phyloP scores from a whole-genome alignment of 2,329 filamentous ascomycete genomes.

The Colletotrichum tropicale region DNA sequence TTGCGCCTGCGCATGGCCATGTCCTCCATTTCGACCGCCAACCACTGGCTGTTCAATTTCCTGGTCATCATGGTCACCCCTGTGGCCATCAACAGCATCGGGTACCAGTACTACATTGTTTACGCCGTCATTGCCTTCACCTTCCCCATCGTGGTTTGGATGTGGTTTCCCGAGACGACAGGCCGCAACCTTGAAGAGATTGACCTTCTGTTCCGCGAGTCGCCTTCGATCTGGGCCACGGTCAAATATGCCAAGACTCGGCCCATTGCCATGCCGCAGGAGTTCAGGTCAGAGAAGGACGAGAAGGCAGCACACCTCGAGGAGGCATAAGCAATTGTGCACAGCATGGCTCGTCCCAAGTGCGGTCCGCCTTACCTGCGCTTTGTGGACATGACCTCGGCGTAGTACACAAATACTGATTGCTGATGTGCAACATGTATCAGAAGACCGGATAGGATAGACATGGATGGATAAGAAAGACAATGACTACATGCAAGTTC shows the following conservation, averaged over 20 bases:
- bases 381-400: not conserved
- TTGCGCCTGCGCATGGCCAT: slow-evolving; percentile 56
- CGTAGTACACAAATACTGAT: not conserved
- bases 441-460: not conserved
- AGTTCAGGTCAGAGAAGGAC: slow-evolving; percentile 26
- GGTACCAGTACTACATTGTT: slow-evolving; percentile 55
- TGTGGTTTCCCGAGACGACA: slow-evolving; percentile 53
- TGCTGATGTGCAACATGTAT: not conserved
- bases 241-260: slow-evolving; percentile 39
- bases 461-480: not conserved
- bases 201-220: slow-evolving; percentile 46
- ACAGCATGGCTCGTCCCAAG: not conserved
- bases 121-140: slow-evolving; percentile 49
- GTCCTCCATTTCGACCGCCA: slow-evolving; percentile 59
- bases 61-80: slow-evolving; percentile 48
- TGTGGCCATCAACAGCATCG: slow-evolving; percentile 53
- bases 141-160: slow-evolving; percentile 47
- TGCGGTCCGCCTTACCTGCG: not conserved
- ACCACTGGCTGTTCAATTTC: slow-evolving; percentile 56
- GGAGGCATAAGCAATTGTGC: not conserved
- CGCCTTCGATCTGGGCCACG: slow-evolving; percentile 36
- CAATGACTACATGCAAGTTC: not conserved
- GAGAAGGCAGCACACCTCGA: slow-evolving; percentile 7
- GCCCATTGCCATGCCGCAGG: slow-evolving; percentile 33
- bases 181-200: slow-evolving; percentile 52